Evolutionary conservation across 1,284 basidiomycete genomes (phyloP).

Genomic region (Trametes pubescens): DNA sequence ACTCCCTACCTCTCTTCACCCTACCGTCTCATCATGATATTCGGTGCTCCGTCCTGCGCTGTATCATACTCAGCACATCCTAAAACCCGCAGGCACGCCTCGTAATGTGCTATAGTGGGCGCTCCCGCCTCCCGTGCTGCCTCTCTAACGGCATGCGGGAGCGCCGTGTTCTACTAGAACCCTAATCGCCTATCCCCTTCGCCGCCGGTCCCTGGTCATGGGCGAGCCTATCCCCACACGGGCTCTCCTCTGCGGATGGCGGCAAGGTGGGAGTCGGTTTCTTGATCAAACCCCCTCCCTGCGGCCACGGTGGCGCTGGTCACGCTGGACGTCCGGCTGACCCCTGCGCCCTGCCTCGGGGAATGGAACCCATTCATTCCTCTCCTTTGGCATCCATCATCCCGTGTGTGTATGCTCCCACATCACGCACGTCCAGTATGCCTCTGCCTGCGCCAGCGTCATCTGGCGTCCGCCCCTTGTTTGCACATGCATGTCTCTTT

Average conservation of each 20-base stretch:
- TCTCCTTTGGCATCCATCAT: neutral
- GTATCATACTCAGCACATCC: slow-evolving; percentile 14
- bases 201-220: neutral
- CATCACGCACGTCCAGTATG: neutral
- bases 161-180: slow-evolving; percentile 7
- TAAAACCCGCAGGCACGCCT: slow-evolving; percentile 13
- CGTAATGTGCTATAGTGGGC: slow-evolving; percentile 12
- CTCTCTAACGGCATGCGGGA: neutral
- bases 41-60: slow-evolving; percentile 6
- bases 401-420: neutral
- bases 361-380: slow-evolving; percentile 7
- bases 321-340: slow-evolving; percentile 1
- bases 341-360: neutral
- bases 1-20: neutral
- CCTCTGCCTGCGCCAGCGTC: neutral
- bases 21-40: neutral
- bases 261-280: neutral
- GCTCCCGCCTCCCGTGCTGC: slow-evolving; percentile 4
- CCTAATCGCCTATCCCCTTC: slow-evolving; percentile 1
- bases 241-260: neutral
- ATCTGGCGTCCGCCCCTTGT: neutral
- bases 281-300: neutral
- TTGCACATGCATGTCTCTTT: neutral
- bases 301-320: slow-evolving; percentile 5
- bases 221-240: neutral